These are phyloP conservation scores for Sporothrix pallida DNA, from an alignment of 2,329 filamentous ascomycete genomes.

Conservation along the genomic window DNA sequence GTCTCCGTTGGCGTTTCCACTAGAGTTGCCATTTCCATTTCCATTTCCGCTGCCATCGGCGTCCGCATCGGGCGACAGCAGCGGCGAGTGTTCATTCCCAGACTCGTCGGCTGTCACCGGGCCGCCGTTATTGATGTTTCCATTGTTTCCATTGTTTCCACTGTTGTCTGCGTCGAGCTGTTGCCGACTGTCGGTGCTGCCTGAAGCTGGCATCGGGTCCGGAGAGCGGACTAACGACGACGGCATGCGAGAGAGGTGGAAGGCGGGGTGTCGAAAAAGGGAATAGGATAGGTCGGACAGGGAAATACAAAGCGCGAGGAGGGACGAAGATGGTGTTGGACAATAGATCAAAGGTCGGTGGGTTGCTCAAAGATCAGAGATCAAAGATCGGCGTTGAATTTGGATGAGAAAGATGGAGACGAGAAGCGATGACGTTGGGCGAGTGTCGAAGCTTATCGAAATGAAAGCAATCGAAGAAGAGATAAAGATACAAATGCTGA, in stretches of 20 bases:
- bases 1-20: constrained; percentile 37
- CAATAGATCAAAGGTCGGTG: neutral
- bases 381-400: neutral
- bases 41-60: neutral
- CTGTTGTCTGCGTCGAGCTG: constrained; percentile 16
- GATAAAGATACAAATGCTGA: neutral
- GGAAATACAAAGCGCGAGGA: neutral
- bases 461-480: neutral
- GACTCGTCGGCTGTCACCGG: constrained; percentile 38
- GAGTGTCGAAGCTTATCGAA: neutral
- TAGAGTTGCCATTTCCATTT: neutral
- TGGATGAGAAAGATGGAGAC: too few species aligned
- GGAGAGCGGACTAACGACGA: constrained; percentile 47
- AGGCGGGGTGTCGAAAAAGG: neutral
- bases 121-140: neutral
- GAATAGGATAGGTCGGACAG: neutral
- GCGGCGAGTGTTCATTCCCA: constrained; percentile 55
- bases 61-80: constrained; percentile 47
- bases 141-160: neutral
- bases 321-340: neutral
- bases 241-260: constrained; percentile 44
- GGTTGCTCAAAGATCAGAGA: neutral
- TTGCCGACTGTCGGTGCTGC: constrained; percentile 8
- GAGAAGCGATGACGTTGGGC: neutral
- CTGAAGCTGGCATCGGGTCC: constrained; percentile 37